Evolutionary conservation across 2,329 filamentous ascomycete species (phyloP).

Genomic region (Calonectria fujianensis): DNA sequence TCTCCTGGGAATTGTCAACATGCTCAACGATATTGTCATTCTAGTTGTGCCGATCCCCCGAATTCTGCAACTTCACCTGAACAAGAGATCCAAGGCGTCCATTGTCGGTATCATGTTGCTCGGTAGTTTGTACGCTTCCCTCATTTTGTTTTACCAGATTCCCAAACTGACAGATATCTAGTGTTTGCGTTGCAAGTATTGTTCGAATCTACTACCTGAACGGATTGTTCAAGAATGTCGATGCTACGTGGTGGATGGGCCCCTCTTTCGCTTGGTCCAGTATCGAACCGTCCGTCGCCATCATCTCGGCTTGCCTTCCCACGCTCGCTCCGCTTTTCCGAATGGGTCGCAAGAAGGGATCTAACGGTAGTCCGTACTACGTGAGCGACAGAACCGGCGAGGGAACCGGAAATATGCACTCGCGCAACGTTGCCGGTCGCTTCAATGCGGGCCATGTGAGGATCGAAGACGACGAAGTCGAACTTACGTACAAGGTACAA

Average conservation of each 20-base stretch:
- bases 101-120: slow-evolving; percentile 43
- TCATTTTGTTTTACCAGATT: too few species aligned
- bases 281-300: slow-evolving; percentile 42
- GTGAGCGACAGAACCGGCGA: slow-evolving; percentile 33
- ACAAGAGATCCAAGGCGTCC: slow-evolving; percentile 33
- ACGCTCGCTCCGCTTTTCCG: slow-evolving; percentile 42
- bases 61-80: slow-evolving; percentile 38
- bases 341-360: slow-evolving; percentile 34
- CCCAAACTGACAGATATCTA: background rate
- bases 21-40: slow-evolving; percentile 41
- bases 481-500: slow-evolving; percentile 40
- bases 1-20: slow-evolving; percentile 42
- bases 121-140: slow-evolving; percentile 40
- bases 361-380: slow-evolving; percentile 33
- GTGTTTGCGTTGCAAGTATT: slow-evolving; percentile 44
- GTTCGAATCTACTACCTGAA: slow-evolving; percentile 44
- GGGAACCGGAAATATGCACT: slow-evolving; percentile 29
- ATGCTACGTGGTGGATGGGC: slow-evolving; percentile 43
- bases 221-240: slow-evolving; percentile 35
- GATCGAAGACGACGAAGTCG: slow-evolving; percentile 42
- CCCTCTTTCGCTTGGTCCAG: slow-evolving; percentile 43
- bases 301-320: slow-evolving; percentile 44
- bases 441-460: slow-evolving; percentile 36
- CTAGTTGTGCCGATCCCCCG: slow-evolving; percentile 39
- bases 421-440: slow-evolving; percentile 37